These are phyloP conservation scores for Cladophialophora chaetospira DNA, from an alignment of 2,329 filamentous ascomycete genomes.

Conservation along the genomic window DNA sequence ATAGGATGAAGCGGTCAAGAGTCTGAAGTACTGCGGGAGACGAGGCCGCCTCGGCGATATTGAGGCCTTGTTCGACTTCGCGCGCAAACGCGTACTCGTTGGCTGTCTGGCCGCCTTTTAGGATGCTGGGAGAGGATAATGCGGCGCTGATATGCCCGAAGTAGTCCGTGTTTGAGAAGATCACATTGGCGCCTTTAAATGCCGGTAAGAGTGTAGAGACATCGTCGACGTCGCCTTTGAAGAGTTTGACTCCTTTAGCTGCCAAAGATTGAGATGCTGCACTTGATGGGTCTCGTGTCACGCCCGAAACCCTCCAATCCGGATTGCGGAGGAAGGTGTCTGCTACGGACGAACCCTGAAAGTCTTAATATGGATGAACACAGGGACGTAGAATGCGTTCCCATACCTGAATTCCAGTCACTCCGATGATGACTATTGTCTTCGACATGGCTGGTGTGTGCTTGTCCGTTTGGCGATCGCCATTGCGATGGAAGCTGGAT, in stretches of 20 bases:
- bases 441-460: not conserved
- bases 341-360: not conserved
- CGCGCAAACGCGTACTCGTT: conserved; percentile 49
- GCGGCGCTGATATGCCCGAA: conserved; percentile 38
- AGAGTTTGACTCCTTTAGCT: conserved; percentile 35
- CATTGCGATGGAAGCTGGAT: too few relatives aligned
- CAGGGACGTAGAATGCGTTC: not conserved
- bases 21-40: not conserved
- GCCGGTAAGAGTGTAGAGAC: conserved; percentile 34
- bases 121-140: conserved; percentile 54
- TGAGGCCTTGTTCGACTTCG: conserved; percentile 56
- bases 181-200: conserved; percentile 26
- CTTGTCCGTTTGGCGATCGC: too few relatives aligned
- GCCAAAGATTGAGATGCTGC: conserved; percentile 30
- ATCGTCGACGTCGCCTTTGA: conserved; percentile 37
- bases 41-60: conserved; percentile 58
- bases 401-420: not conserved
- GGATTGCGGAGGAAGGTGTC: not conserved
- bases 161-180: not conserved
- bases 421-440: not conserved
- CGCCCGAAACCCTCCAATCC: conserved; percentile 36
- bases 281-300: conserved; percentile 37
- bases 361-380: too few relatives aligned
- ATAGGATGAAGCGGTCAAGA: conserved; percentile 1
- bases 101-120: conserved; percentile 37